A percentile compares a stretch with the other conserved stretches of the same genome.
Conservation (phyloP, 2,329 filamentous ascomycete genomes). For the Botryotinia globosa region DNA sequence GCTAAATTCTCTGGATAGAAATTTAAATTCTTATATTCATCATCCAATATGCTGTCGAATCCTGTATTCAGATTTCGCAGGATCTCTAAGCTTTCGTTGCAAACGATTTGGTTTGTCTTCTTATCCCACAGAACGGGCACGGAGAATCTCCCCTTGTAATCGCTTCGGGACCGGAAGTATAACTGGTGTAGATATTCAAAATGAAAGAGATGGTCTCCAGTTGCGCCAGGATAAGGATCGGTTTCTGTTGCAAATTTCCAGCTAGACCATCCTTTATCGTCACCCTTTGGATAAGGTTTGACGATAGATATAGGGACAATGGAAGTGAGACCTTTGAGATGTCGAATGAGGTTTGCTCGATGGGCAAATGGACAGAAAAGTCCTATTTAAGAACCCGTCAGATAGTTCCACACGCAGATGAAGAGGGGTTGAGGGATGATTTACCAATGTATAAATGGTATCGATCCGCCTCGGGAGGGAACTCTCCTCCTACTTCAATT, state of each 20-base stretch:
- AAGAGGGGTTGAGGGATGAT: neutral
- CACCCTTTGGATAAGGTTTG: constrained; percentile 12
- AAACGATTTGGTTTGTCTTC: constrained; percentile 60
- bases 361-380: constrained; percentile 48
- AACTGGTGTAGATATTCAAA: constrained; percentile 62
- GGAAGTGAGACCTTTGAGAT: constrained; percentile 86
- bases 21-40: constrained; percentile 17
- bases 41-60: constrained; percentile 27
- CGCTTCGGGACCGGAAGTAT: constrained; percentile 60
- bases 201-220: constrained; percentile 33
- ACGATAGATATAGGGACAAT: constrained; percentile 42
- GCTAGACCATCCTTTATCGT: constrained; percentile 7
- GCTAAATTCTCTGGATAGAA: constrained; percentile 13
- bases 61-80: constrained; percentile 76
- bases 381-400: constrained; percentile 10
- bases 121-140: constrained; percentile 66
- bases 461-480: constrained; percentile 65
- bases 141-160: constrained; percentile 64
- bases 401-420: neutral
- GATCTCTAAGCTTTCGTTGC: constrained; percentile 77
- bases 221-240: constrained; percentile 10
- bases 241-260: constrained; percentile 23
- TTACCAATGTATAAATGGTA: constrained; percentile 47
- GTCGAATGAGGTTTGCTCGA: constrained; percentile 78
- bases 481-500: constrained; percentile 23